Evolutionary conservation across 2,329 filamentous ascomycete genomes (phyloP).

Genomic region (Keithomyces neogunnii): DNA sequence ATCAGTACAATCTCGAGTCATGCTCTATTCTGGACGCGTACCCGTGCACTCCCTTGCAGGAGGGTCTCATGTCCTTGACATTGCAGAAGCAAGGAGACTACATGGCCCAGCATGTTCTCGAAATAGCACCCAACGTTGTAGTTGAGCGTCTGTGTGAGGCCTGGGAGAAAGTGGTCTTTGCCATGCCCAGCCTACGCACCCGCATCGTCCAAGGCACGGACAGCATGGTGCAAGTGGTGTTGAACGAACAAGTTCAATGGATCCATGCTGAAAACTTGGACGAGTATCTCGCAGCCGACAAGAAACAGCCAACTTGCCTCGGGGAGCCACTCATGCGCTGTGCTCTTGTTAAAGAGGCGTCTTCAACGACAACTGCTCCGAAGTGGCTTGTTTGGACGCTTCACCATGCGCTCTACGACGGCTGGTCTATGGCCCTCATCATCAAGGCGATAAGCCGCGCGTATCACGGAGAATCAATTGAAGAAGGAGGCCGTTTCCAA

Average conservation of each 20-base stretch:
- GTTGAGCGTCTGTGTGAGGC: conserved; percentile 6
- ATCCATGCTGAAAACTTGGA: conserved; percentile 16
- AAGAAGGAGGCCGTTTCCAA: conserved; percentile 22
- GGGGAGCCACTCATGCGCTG: conserved; percentile 33
- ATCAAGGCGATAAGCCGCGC: conserved; percentile 20
- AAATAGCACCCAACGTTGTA: conserved; percentile 7
- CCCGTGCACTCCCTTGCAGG: conserved; percentile 30
- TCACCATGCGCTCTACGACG: conserved; percentile 46
- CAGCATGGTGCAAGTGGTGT: conserved; percentile 35
- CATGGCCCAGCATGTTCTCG: conserved; percentile 14
- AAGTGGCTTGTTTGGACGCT: conserved; percentile 31
- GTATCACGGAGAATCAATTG: background rate
- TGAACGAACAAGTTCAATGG: conserved; percentile 26
- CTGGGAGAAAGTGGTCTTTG: conserved; percentile 6
- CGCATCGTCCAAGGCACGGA: conserved; percentile 30
- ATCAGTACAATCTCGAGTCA: background rate
- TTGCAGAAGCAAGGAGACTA: conserved; percentile 24
- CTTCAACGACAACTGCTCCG: conserved; percentile 15
- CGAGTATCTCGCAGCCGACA: conserved; percentile 27
- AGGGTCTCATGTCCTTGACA: conserved; percentile 28
- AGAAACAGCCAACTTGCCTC: conserved; percentile 26
- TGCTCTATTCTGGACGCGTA: conserved; percentile 23
- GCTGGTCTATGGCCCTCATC: conserved; percentile 34
- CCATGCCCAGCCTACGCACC: conserved; percentile 30
- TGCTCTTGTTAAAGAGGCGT: conserved; percentile 24